A percentile compares a stretch with the other conserved stretches of the same genome.
phyloP scores from a whole-genome alignment of 306 rosid species.

The Gynostemma pentaphyllum region DNA sequence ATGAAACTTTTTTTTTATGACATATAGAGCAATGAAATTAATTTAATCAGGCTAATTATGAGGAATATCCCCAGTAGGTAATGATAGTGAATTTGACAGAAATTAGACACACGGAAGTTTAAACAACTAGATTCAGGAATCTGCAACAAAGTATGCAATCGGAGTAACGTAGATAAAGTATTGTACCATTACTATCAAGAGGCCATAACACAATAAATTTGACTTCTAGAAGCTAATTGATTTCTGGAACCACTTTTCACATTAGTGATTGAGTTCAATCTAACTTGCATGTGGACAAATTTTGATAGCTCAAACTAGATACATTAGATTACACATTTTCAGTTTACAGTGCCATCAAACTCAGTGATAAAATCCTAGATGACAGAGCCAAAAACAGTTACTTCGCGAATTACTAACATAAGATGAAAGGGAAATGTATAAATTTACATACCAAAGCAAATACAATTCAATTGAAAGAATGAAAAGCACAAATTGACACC shows the following conservation, averaged over 20 bases:
- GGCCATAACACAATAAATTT: background rate
- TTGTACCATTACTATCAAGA: background rate
- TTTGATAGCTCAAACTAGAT: background rate
- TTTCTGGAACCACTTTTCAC: too few relatives aligned
- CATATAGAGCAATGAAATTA: too few relatives aligned
- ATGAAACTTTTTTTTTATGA: too few relatives aligned
- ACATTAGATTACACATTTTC: background rate
- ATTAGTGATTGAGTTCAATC: background rate
- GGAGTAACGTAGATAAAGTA: too few relatives aligned
- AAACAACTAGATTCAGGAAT: too few relatives aligned
- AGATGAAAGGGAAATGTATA: background rate
- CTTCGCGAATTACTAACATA: background rate
- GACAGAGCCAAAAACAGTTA: background rate
- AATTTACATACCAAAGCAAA: background rate
- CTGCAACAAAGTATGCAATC: too few relatives aligned
- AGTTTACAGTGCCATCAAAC: background rate
- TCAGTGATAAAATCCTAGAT: background rate
- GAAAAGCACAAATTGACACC: background rate
- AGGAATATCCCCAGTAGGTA: too few relatives aligned
- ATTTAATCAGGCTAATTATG: background rate
- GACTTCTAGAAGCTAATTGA: background rate
- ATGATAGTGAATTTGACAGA: background rate
- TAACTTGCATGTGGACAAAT: background rate
- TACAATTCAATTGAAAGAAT: background rate
- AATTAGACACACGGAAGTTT: too few relatives aligned